Conservation (phyloP, 2,329 filamentous ascomycete genomes). For the Fusarium proliferatum region DNA sequence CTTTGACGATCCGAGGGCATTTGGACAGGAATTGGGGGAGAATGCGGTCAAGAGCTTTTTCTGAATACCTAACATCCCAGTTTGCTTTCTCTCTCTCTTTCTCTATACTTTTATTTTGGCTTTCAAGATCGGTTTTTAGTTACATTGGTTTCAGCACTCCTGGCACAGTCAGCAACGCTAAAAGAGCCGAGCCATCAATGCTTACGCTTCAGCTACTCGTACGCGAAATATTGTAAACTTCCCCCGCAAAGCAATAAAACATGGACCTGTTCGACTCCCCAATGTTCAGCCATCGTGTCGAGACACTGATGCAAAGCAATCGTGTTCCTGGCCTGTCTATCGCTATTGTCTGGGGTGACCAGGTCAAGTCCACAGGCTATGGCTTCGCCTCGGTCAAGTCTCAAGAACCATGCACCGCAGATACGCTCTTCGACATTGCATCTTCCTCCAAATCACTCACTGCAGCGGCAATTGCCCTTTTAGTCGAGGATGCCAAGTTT, state of each 20-base stretch:
- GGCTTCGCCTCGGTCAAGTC: not conserved
- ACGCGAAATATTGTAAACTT: not conserved
- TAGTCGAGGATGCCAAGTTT: not conserved
- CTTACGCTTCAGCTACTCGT: not conserved
- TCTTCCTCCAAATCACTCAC: conserved; percentile 17
- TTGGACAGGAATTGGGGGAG: fast-evolving
- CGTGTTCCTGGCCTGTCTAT: conserved; percentile 15
- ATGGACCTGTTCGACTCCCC: not conserved
- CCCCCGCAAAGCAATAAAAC: fast-evolving
- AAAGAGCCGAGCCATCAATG: not conserved
- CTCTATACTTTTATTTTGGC: too few species aligned
- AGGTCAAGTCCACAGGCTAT: not conserved
- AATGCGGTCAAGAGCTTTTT: not conserved
- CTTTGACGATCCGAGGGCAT: fast-evolving
- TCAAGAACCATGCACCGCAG: not conserved
- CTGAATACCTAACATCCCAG: too few species aligned
- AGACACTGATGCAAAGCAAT: not conserved
- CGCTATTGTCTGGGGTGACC: not conserved
- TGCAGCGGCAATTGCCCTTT: not conserved
- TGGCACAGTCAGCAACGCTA: not conserved
- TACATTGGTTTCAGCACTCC: not conserved
- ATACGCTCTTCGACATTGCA: conserved; percentile 22
- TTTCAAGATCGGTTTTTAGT: too few species aligned
- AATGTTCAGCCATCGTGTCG: not conserved
- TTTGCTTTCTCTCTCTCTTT: too few species aligned